Base-by-base conservation (phyloP, 345 rosid genomes). In the Dimocarpus longan region DNA sequence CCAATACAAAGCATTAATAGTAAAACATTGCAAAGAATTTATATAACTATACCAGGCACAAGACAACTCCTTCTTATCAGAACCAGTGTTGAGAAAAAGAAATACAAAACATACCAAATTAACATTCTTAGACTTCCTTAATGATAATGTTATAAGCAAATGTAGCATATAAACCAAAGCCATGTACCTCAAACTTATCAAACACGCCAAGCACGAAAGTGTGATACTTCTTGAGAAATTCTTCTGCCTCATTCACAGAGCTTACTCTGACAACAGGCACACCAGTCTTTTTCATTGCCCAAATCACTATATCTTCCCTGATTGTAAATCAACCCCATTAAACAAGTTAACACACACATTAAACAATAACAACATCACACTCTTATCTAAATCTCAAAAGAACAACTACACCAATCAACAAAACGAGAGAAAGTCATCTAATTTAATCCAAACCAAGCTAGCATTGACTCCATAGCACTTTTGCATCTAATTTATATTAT, bases 201-300 rank as follows among this genome's bases (percentile, higher is more conserved):
- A 95, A 91, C 40, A 88, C 79, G 52, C 97, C 93, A 68, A 93
- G 43, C 60, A 85, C 90, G 73, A 89, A 93, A 44, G 74, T 83
- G 50, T 85, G 89, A 75, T 89, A 71, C 80, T 87, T 89, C 65
- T 87, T 85, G 28, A 88, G 84, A 81, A 91, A 87, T 7, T 84
- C 86, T 68, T 89, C 90, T n/a, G 97, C 95, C 84, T 89, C 90
- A 50, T 68, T 66, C 69, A 82, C 81, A 3, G 94, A 75, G 76
- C 73, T 86, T 66, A 90, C 63, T 79, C 89, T 88, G 77, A 85
- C 65, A 78, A 90, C 89, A 16, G 97, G 94, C 19, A 79, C 83
- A 50, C 97, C 95, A 16, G 93, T 91, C 89, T 90, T 95, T 82
- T 93, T 95, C 86, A 92, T 89, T 43, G 87, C 88, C 97, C 97